A percentile compares a stretch with the other conserved stretches of the same genome.
phyloP scores from a whole-genome alignment of 768 basidiomycete genomes.

The Pleurotus pulmonarius region DNA sequence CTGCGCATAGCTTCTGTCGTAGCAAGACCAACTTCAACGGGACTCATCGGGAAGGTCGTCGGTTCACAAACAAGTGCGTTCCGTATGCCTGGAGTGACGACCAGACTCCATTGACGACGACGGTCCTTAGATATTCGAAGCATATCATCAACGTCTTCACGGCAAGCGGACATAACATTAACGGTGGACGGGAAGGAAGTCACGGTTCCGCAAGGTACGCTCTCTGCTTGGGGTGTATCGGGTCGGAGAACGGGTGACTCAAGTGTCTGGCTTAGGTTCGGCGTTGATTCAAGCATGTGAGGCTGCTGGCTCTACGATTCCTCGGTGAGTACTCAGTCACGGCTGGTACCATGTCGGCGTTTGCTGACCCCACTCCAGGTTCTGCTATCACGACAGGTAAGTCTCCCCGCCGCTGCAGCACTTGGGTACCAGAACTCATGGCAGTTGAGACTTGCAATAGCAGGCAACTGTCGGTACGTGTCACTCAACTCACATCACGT shows the following conservation, averaged over 20 bases:
- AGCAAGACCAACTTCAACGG: conserved; percentile 60
- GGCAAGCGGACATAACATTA: conserved; percentile 80
- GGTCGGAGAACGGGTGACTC: background rate
- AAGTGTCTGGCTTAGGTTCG: conserved; percentile 49
- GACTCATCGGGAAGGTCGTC: conserved; percentile 59
- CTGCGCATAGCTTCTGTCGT: conserved; percentile 62
- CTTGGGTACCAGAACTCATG: background rate
- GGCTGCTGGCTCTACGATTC: conserved; percentile 78
- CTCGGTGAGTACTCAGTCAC: conserved; percentile 46
- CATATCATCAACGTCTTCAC: conserved; percentile 62
- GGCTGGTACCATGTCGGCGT: conserved; percentile 1
- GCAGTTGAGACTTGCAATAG: conserved; percentile 76
- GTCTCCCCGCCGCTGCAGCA: conserved; percentile 10
- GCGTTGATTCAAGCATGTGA: conserved; percentile 98
- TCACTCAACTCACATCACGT: background rate
- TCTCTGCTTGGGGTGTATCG: background rate
- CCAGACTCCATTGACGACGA: background rate
- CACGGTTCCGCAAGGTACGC: conserved; percentile 89
- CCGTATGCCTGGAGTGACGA: background rate
- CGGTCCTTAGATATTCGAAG: conserved; percentile 46
- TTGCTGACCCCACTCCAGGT: conserved; percentile 38
- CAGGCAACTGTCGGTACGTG: conserved; percentile 88
- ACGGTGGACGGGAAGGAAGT: conserved; percentile 98
- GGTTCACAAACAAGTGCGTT: background rate
- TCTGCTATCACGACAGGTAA: conserved; percentile 84